Evolutionary conservation across 2,329 filamentous ascomycete species (phyloP).

Genomic region (Curvularia sp.): DNA sequence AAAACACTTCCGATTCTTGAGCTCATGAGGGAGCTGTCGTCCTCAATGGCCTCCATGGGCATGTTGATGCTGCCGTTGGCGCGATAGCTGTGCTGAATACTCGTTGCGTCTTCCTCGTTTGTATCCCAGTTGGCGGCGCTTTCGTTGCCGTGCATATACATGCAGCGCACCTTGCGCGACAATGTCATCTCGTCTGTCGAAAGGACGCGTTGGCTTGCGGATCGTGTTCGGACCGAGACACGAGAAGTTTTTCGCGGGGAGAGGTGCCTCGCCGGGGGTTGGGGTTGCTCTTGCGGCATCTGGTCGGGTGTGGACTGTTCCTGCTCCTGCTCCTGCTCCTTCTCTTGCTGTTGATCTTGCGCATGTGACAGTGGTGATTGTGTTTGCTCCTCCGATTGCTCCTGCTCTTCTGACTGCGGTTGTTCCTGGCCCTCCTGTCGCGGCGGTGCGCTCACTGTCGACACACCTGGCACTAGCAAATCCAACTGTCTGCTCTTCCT

Average conservation of each 20-base stretch:
- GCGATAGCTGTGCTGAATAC: conserved; percentile 30
- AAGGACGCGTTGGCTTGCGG: conserved; percentile 57
- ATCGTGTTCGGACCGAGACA: conserved; percentile 43
- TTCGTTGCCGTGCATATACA: conserved; percentile 69
- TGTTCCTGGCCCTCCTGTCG: conserved; percentile 22
- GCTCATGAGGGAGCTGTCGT: conserved; percentile 38
- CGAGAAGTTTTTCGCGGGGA: conserved; percentile 48
- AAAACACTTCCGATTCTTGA: conserved; percentile 44
- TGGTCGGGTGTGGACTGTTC: neutral
- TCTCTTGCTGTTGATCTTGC: too few relatives aligned
- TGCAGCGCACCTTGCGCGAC: conserved; percentile 67
- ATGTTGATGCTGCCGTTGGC: conserved; percentile 38
- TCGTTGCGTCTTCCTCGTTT: conserved; percentile 31
- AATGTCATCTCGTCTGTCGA: conserved; percentile 70
- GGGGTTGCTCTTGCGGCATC: conserved; percentile 23
- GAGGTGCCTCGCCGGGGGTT: conserved; percentile 26
- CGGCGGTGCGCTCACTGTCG: conserved; percentile 25
- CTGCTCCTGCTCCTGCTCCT: conserved; percentile 1
- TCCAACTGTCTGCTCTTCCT: conserved; percentile 41
- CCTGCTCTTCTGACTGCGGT: neutral
- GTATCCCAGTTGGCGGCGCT: conserved; percentile 56
- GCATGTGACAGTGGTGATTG: neutral
- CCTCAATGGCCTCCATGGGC: conserved; percentile 40
- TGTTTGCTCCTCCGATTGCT: neutral
- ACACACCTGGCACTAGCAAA: conserved; percentile 29